A percentile compares a stretch with the other conserved stretches of the same genome.
Conservation (phyloP, 225 moss, liverwort and hornwort genomes). For the Neckera pumila region DNA sequence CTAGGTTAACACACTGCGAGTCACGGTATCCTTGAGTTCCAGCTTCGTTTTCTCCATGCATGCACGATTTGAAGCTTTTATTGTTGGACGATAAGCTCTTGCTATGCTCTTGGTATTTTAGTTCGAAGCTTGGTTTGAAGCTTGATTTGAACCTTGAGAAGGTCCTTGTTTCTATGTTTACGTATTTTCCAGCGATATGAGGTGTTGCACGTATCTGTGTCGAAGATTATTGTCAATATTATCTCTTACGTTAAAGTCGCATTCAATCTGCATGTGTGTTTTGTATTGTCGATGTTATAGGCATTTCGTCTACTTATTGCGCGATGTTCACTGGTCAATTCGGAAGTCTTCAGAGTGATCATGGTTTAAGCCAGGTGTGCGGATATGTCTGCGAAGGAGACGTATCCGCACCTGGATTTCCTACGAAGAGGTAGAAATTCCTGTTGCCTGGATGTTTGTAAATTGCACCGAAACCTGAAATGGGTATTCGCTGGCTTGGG, state of each 20-base stretch:
- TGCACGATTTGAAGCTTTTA: not conserved
- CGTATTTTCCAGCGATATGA: not conserved
- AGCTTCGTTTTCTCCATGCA: not conserved
- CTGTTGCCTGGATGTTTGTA: not conserved
- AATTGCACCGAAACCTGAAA: not conserved
- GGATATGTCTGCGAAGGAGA: not conserved
- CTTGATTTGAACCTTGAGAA: not conserved
- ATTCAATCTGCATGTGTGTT: not conserved
- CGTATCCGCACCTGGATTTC: not conserved
- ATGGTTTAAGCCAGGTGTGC: not conserved
- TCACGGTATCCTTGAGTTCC: not conserved
- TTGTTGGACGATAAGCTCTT: not conserved
- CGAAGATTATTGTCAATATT: not conserved
- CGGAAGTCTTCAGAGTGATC: not conserved
- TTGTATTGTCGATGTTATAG: not conserved
- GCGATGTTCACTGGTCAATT: not conserved
- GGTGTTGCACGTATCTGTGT: not conserved
- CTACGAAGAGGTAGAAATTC: not conserved
- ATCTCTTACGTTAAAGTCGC: not conserved
- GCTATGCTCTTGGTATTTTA: not conserved
- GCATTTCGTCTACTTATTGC: not conserved
- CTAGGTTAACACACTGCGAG: not conserved
- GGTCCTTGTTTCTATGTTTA: not conserved
- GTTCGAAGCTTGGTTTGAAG: not conserved
- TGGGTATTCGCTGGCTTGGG: not conserved